These are phyloP conservation scores for Venustampulla echinocandica DNA, from an alignment of 495 filamentous ascomycete genomes.

Conservation along the genomic window DNA sequence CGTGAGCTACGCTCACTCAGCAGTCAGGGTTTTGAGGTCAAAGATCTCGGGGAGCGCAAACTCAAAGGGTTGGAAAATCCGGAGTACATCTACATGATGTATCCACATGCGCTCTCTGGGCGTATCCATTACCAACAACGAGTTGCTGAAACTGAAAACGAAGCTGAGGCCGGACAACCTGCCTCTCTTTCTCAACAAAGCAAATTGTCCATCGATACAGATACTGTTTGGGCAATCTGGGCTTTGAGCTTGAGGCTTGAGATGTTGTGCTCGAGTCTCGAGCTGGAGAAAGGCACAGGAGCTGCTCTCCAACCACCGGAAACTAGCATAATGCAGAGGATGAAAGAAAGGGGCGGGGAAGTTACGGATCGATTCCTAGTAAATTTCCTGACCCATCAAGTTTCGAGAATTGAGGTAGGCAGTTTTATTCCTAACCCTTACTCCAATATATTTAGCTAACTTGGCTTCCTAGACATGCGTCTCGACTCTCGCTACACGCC, in stretches of 20 bases:
- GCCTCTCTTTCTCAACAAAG: constrained; percentile 25
- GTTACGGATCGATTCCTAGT: constrained; percentile 77
- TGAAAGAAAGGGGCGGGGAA: constrained; percentile 77
- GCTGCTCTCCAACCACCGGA: constrained; percentile 61
- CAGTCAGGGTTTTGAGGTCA: constrained; percentile 92
- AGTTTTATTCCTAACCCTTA: constrained; percentile 1
- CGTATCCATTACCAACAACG: constrained; percentile 53
- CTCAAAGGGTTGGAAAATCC: constrained; percentile 97
- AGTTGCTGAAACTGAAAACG: constrained; percentile 16
- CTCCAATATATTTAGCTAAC: neutral
- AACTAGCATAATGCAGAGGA: constrained; percentile 69
- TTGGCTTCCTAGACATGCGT: constrained; percentile 38
- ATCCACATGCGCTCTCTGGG: constrained; percentile 79
- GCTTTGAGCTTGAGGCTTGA: constrained; percentile 80
- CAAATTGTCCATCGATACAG: constrained; percentile 52
- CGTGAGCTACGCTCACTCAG: constrained; percentile 80
- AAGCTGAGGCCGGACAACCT: constrained; percentile 11
- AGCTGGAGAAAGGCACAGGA: constrained; percentile 58
- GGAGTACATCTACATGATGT: constrained; percentile 88
- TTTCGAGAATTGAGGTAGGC: constrained; percentile 87
- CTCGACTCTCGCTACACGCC: constrained; percentile 55
- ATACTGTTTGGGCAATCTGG: constrained; percentile 85
- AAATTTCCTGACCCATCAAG: constrained; percentile 86
- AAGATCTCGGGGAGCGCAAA: constrained; percentile 87
- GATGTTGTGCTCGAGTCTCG: constrained; percentile 80